A percentile compares a stretch with the other conserved stretches of the same genome.
These are phyloP conservation scores for Tylopilus cervinicoccineus DNA, from an alignment of 768 basidiomycete species.

Conservation along the genomic window DNA sequence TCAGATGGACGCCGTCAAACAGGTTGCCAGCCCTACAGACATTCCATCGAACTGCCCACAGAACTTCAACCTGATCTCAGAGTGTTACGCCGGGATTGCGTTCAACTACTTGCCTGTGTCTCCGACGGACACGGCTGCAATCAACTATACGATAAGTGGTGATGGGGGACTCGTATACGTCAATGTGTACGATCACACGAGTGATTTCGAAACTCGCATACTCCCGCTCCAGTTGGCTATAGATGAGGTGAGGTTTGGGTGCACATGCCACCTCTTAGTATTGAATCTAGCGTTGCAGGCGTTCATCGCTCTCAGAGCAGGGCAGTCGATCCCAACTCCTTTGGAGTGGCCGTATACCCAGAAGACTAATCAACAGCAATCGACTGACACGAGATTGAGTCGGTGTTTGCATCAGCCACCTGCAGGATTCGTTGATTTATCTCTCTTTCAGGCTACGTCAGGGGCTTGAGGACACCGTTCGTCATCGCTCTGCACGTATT, in stretches of 20 bases:
- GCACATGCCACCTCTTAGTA: background rate
- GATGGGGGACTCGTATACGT: slow-evolving; percentile 63
- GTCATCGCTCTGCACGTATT: slow-evolving; percentile 60
- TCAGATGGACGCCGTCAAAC: slow-evolving; percentile 48
- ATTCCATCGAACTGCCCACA: slow-evolving; percentile 61
- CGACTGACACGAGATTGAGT: slow-evolving; percentile 54
- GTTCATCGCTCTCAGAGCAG: slow-evolving; percentile 66
- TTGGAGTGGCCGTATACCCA: slow-evolving; percentile 70
- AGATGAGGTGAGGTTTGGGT: slow-evolving; percentile 47
- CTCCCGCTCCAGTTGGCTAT: slow-evolving; percentile 76
- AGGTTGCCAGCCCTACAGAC: slow-evolving; percentile 43
- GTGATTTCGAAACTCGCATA: slow-evolving; percentile 64
- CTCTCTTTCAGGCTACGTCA: slow-evolving; percentile 49
- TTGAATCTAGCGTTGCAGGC: slow-evolving; percentile 43
- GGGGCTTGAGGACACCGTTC: slow-evolving; percentile 57
- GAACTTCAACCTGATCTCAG: slow-evolving; percentile 67
- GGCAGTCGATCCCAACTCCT: slow-evolving; percentile 51
- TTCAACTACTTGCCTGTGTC: slow-evolving; percentile 55
- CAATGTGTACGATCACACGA: slow-evolving; percentile 60
- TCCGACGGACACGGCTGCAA: slow-evolving; percentile 25
- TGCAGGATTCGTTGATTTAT: background rate
- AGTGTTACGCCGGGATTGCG: slow-evolving; percentile 64
- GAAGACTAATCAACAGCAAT: slow-evolving; percentile 63
- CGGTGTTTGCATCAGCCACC: slow-evolving; percentile 16
- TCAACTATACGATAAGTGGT: slow-evolving; percentile 69